Base-by-base conservation (phyloP, 495 filamentous ascomycete genomes). In the Baudoinia panamericana region DNA sequence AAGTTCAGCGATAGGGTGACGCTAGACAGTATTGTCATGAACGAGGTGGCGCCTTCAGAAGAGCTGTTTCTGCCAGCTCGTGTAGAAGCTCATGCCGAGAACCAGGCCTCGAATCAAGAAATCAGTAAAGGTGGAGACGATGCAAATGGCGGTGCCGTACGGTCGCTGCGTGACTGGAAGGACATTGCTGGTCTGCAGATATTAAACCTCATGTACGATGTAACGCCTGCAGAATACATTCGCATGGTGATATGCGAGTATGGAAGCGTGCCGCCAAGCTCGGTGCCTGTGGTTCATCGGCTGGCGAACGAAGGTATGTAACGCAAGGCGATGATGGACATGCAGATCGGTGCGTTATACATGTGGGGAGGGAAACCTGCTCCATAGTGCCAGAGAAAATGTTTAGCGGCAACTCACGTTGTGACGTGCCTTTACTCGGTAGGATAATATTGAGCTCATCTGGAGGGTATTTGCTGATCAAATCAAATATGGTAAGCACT, bases 1-100 rank as follows among this genome's bases (percentile, higher is more conserved):
- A 97, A 96, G 59, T 93, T 94, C 61, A 87, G 83, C 17, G 90
- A 94, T 50, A 75, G 79, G 39, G 84, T 93, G 4, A 80, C 84
- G 7, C 72, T 92, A 0, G 90, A 94, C 60, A 82, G 82, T 24
- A 86, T 97, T 47, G 85, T 90, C 17, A 76, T 79, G 37, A 96
- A 97, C 59, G 90, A 97, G 65, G 77, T 95, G 43, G 86, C 78
- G 20, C 71, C 72, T 0, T 48, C 65, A 7, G 77, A 81, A 43
- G 78, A 82, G 56, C 54, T 82, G 26, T 63, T 76, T 5, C 44
- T 56, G 24, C 57, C 48, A 0, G 19, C 21, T 19, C n/a, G n/a
- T n/a, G n/a, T n/a, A n/a, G n/a, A n/a, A n/a, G 39, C 43, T 22
- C 31, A 46, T 6, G 37, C 47, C 12, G 16, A 16, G 1, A 36